These are phyloP conservation scores for Teunomyces pallodes DNA, from an alignment of 805 yeast genomes.

Conservation along the genomic window DNA sequence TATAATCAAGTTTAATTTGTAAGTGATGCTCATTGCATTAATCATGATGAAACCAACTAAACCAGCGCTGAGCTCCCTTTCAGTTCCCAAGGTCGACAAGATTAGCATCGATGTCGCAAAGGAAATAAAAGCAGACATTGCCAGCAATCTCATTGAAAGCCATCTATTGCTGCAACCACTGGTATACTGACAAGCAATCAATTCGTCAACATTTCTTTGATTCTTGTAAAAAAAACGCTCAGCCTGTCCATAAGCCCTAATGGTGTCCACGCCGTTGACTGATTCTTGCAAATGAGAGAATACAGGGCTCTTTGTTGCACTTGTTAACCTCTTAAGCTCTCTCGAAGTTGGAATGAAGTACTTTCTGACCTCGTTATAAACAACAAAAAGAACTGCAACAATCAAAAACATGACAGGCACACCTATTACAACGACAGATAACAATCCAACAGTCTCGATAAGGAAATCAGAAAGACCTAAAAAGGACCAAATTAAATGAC, in stretches of 20 bases:
- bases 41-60: constrained; percentile 39
- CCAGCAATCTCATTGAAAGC: constrained; percentile 37
- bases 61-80: constrained; percentile 27
- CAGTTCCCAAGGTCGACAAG: constrained; percentile 22
- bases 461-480: constrained; percentile 20
- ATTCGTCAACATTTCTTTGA: constrained; percentile 22
- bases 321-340: constrained; percentile 31
- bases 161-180: constrained; percentile 29
- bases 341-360: constrained; percentile 34
- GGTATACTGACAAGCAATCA: constrained; percentile 20
- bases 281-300: constrained; percentile 38
- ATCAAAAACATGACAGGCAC: constrained; percentile 34
- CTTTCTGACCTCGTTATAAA: constrained; percentile 31
- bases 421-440: constrained; percentile 29
- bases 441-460: constrained; percentile 25
- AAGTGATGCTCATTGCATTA: constrained; percentile 31
- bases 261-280: constrained; percentile 35
- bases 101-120: constrained; percentile 27
- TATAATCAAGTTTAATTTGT: constrained; percentile 28
- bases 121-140: constrained; percentile 33
- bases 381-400: constrained; percentile 20
- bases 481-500: constrained; percentile 31
- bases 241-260: constrained; percentile 29
- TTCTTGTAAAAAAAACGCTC: constrained; percentile 28
- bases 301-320: constrained; percentile 31